Evolutionary conservation across 306 rosid genomes (phyloP), one percentile per base, ranked within the genome.

Genomic region (Cucumis cinereus): DNA sequence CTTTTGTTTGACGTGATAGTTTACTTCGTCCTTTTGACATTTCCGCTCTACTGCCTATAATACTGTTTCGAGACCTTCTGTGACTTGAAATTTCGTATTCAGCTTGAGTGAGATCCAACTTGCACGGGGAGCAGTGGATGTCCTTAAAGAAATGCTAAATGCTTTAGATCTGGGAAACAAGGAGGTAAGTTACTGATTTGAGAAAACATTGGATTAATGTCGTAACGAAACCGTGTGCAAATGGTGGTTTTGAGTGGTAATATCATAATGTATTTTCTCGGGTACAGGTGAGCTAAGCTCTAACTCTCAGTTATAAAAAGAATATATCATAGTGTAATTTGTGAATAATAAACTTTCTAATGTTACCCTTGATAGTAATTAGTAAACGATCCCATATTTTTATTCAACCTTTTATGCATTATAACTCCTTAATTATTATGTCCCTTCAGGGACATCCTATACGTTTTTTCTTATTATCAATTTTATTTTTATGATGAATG

Each of bases 101-200:
- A 95, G 99, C 79, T 76, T 92, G 88, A 73, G 92, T 5, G 99
- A 95, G 90, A 86, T 95, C 82, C 99, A 95, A 87, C 92, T 92
- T 86, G 98, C 97, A 73, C 88, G 92, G 59, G 98, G 98, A 64
- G 88, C 92, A 72, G 85, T 92, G 98, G 99, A 92, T 82, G 98
- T 95, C 79, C 93, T 95, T 77, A 63, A 92, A 11, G 99, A 95
- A 83, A 95, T 95, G 98, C 92, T 92, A 40, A 95, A 28, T 85
- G 99, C 96, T 35, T 11, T 92, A 66, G 97, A 90, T 79, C 97
- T 95, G 71, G 87, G 66, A 76, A 92, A 89, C 80, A 92, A 78
- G 85, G 98, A 95, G 91, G 99, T 95, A 85, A 73, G 80, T 77
- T 73, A 68, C 5, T 2, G n/a, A 10, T 72, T 72, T 60, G 40